phyloP scores from a whole-genome alignment of 768 basidiomycete species.

The Termitomyces sp. region DNA sequence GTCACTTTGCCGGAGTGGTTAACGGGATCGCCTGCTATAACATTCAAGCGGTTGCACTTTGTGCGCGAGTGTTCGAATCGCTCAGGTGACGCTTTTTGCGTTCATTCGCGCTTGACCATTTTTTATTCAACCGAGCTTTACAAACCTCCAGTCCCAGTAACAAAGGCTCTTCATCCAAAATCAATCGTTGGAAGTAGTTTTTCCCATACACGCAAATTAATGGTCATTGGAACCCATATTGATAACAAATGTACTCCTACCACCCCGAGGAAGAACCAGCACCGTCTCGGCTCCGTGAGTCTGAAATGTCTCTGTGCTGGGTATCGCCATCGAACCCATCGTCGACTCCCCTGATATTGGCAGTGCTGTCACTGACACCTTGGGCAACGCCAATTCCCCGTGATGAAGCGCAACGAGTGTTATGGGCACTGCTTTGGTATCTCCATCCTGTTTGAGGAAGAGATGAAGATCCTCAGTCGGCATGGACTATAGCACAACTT shows the following conservation, averaged over 20 bases:
- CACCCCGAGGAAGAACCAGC: slow-evolving; percentile 77
- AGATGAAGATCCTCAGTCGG: background rate
- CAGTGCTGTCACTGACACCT: slow-evolving; percentile 58
- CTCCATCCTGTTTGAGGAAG: slow-evolving; percentile 46
- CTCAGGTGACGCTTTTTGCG: slow-evolving; percentile 41
- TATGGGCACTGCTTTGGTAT: slow-evolving; percentile 52
- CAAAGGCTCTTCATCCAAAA: background rate
- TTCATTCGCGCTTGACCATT: no score
- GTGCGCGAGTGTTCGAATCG: slow-evolving; percentile 52
- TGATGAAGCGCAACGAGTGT: slow-evolving; percentile 86
- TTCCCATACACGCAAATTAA: no score
- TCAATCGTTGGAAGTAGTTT: no score
- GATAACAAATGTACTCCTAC: slow-evolving; percentile 69
- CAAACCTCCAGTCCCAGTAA: background rate
- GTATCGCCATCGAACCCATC: slow-evolving; percentile 55
- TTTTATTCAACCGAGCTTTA: no score
- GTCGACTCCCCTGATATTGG: slow-evolving; percentile 37
- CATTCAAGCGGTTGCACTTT: slow-evolving; percentile 44
- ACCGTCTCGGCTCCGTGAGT: slow-evolving; percentile 78
- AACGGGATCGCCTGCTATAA: slow-evolving; percentile 77
- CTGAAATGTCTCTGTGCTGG: slow-evolving; percentile 76
- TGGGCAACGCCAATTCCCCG: slow-evolving; percentile 74
- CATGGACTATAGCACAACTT: slow-evolving; percentile 14
- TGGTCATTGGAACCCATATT: slow-evolving; percentile 25
- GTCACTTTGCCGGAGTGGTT: slow-evolving; percentile 97